Evolutionary conservation across 139 green algal species (phyloP), one percentile per base, ranked within the genome.

Genomic region (Limnomonas spitsbergensis): DNA sequence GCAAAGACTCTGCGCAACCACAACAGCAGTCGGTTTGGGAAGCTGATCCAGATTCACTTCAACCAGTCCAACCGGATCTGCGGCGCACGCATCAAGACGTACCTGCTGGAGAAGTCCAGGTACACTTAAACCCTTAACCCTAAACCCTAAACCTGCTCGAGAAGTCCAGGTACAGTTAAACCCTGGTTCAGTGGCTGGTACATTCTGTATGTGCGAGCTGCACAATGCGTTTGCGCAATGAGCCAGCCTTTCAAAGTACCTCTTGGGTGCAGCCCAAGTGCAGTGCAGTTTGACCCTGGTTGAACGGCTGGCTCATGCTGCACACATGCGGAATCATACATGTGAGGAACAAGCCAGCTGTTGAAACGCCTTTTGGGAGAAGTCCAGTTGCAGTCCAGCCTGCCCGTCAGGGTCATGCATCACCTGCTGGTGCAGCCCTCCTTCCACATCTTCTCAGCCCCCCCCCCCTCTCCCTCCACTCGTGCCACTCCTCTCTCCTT

Each of bases 1-100:
- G 94, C 94, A 42, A 97, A 97, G 81, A 98, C 94, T 53, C 79
- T 96, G 38, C 90, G 93, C 40, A 98, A 98, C 86, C 94, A 97
- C 88, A 98, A 98, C 90, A 91, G 78, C 38, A 91, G 78, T 14
- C 88, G 94, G 31, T 98, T 98, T 75, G 94, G 94, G 39, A 98
- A 98, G 89, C 92, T 97, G 71, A 94, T 97, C 52, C 88, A 94
- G 75, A 95, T 97, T 61, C 86, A 92, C 73, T 97, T 97, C 82
- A 89, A 92, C 74, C 56, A 78, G 39, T 83, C 73, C 37, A 81
- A 89, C 39, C 88, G 88, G 84, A 93, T 96, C 66, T 89, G 81
- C 34, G 91, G 91, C 24, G 92, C 92, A 1, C 71, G 76, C 24
- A 94, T 97, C 72, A 88, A 91, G 40, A 97, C 95, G 1, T 98